Evolutionary conservation across 2,329 filamentous ascomycete genomes (phyloP), one percentile per base, ranked within the genome.

Genomic region (Fusarium albosuccineum): DNA sequence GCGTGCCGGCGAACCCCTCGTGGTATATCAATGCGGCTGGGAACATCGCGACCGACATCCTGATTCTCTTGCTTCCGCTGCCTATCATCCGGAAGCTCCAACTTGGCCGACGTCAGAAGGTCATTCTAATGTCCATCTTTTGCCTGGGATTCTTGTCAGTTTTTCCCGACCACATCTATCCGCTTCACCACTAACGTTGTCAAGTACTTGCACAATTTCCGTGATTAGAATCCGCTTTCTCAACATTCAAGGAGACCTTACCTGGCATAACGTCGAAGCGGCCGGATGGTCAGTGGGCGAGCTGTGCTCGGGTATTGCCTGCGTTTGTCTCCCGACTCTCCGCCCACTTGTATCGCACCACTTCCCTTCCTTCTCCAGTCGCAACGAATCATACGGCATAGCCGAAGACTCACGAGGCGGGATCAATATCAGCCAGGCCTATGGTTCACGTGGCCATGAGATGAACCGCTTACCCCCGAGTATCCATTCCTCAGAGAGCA

Each of bases 81-180:
- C 44, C 44, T 16, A 34, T 46, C 14, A 46, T 46, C 27, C n/a
- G 27, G 8, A 51, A 40, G 9, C n/a, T 51, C 13, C 13, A 51
- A 3, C 48, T 51, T 27, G 48, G 34, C 14, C 34, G 48, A 6
- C 34, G 36, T 9, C 48, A 51, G 26, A 51, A 51, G 27, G 40
- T 40, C 6, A 27, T 51, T n/a, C 48, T 51, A 22, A 40, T 40
- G 34, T 40, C 34, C 13, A 51, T 51, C 22, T 51, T 51, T 10
- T 40, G 48, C 40, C 34, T 51, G 9, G 48, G 48, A 8, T 51
- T 51, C 34, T 40, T 51, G 48, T 51, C n/a, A 39, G 36, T 17
- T 16, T 22, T 36, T 27, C 34, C 14, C 17, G 17, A 7, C 11
- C 37, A 2, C 9, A 34, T 9, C 14, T 16, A 13, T 9, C 8